These are phyloP conservation scores for Uncinocarpus reesii DNA, from an alignment of 2,329 filamentous ascomycete genomes.

Conservation along the genomic window DNA sequence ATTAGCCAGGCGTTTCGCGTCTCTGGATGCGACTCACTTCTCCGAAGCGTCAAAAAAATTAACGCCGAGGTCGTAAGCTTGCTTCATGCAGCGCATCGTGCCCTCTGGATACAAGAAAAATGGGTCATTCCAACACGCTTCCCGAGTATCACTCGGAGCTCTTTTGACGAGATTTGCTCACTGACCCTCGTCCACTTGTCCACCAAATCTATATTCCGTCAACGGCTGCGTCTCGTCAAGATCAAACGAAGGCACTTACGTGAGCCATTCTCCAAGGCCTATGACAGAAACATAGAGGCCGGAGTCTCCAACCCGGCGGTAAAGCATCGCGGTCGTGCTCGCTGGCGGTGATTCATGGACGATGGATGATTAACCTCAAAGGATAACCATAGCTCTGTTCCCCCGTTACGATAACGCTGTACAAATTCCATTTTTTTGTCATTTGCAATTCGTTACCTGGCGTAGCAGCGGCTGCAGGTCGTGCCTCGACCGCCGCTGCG, in stretches of 20 bases:
- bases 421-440: no score
- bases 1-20: slow-evolving; percentile 4
- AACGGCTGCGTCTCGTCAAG: not conserved
- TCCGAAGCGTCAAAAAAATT: slow-evolving; percentile 52
- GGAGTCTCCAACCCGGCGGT: slow-evolving; percentile 59
- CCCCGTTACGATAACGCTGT: no score
- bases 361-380: no score
- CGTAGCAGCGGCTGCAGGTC: not conserved
- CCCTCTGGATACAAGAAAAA: slow-evolving; percentile 17
- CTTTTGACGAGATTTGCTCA: not conserved
- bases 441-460: no score
- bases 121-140: not conserved
- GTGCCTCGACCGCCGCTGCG: not conserved
- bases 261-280: slow-evolving; percentile 46
- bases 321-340: slow-evolving; percentile 47
- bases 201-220: slow-evolving; percentile 49
- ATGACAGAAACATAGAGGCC: slow-evolving; percentile 65
- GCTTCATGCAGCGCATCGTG: slow-evolving; percentile 35
- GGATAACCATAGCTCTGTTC: no score
- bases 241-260: slow-evolving; percentile 15
- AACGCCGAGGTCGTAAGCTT: slow-evolving; percentile 48
- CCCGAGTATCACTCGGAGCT: not conserved
- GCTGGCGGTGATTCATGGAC: slow-evolving; percentile 21
- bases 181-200: slow-evolving; percentile 56
- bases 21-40: slow-evolving; percentile 21